phyloP scores from a whole-genome alignment of 805 yeast genomes.

The Monosporozyma siamensis region DNA sequence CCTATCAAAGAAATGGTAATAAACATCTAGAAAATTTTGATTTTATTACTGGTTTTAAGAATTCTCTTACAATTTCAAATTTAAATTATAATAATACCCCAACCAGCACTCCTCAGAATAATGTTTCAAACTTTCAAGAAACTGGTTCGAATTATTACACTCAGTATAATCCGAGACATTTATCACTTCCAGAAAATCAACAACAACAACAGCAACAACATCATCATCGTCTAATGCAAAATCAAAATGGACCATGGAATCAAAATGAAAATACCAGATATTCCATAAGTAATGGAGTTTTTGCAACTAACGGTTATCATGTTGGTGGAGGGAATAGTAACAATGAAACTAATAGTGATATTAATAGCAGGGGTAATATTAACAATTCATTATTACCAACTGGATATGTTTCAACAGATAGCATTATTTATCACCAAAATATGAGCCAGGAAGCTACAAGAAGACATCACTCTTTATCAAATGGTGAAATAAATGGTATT shows the following conservation, averaged over 20 bases:
- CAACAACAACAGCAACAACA: not conserved
- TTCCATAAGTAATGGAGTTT: not conserved
- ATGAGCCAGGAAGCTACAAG: not conserved
- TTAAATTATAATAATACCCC: no score
- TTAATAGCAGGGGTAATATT: not conserved
- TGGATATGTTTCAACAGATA: not conserved
- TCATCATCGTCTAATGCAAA: not conserved
- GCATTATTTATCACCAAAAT: not conserved
- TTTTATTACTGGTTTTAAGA: slow-evolving; percentile 21
- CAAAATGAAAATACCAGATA: not conserved
- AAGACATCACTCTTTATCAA: not conserved
- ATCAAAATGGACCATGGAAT: not conserved
- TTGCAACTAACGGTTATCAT: not conserved
- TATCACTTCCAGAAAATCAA: not conserved
- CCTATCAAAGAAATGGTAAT: not conserved
- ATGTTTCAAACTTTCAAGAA: not conserved
- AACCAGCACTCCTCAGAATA: not conserved
- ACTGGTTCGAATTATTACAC: no score
- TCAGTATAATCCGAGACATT: no score
- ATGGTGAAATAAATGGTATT: not conserved
- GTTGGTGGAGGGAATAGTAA: no score
- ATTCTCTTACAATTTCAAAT: no score
- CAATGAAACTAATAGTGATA: not conserved
- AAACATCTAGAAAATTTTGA: slow-evolving; percentile 8
- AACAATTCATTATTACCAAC: not conserved